Evolutionary conservation across 2,329 filamentous ascomycete species (phyloP).

Genomic region (Bisporella sp.): DNA sequence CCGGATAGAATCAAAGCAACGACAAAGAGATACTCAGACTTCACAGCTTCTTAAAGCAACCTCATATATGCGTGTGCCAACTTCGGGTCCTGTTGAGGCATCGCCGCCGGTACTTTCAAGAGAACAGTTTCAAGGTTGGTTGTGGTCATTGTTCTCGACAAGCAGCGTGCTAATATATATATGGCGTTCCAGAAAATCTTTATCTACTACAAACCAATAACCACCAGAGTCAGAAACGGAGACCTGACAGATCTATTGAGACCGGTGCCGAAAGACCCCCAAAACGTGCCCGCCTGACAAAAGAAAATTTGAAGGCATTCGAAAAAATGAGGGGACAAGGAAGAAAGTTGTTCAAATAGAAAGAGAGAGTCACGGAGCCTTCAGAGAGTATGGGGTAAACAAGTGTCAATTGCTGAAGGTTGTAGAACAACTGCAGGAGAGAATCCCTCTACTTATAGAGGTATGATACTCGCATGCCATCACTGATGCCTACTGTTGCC

Average conservation of each 20-base stretch:
- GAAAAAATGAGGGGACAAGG: slow-evolving; percentile 11
- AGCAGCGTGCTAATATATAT: slow-evolving; percentile 13
- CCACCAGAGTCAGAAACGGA: slow-evolving; percentile 12
- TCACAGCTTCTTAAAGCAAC: slow-evolving; percentile 10
- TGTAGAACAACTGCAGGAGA: too few species aligned
- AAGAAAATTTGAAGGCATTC: slow-evolving; percentile 13
- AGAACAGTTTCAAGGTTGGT: slow-evolving; percentile 14
- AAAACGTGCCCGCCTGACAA: slow-evolving; percentile 12
- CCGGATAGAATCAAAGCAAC: slow-evolving; percentile 12
- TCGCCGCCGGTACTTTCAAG: slow-evolving; percentile 9
- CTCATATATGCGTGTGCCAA: slow-evolving; percentile 12
- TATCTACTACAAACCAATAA: slow-evolving; percentile 6
- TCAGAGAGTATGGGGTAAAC: too few species aligned
- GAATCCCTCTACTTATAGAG: too few species aligned
- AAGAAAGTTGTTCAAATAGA: slow-evolving; percentile 4
- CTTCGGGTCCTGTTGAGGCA: slow-evolving; percentile 10
- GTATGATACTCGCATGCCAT: too few species aligned
- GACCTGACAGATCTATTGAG: slow-evolving; percentile 12
- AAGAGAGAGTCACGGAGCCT: slow-evolving; percentile 5
- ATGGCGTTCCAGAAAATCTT: slow-evolving; percentile 8
- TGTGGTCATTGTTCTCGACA: slow-evolving; percentile 8
- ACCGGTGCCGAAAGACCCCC: slow-evolving; percentile 9
- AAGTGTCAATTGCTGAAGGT: too few species aligned
- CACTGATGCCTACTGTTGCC: too few species aligned
- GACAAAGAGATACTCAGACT: slow-evolving; percentile 10